Evolutionary conservation across 163 green algal genomes (phyloP).

Genomic region (Chlamydomonas reinhardtii): DNA sequence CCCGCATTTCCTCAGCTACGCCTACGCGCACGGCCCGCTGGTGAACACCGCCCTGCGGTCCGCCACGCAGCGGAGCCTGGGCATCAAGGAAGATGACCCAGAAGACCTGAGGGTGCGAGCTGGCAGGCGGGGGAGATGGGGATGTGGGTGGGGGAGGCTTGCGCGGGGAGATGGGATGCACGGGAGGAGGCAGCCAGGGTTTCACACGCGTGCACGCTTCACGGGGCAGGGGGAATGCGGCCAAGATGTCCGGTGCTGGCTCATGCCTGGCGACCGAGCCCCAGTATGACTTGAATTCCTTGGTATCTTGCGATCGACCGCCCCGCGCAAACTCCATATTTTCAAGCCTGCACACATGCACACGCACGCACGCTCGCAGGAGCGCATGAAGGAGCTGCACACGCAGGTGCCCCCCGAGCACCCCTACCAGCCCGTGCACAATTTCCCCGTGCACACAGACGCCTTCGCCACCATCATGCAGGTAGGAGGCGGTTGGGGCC

Average conservation of each 20-base stretch:
- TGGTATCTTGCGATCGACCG: too few relatives aligned
- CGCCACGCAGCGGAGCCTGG: not conserved
- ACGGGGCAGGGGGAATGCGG: too few relatives aligned
- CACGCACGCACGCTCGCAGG: not conserved
- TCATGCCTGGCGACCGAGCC: too few relatives aligned
- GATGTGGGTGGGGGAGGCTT: not conserved
- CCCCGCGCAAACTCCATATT: too few relatives aligned
- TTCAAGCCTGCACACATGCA: too few relatives aligned
- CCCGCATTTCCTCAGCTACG: slow-evolving; percentile 17
- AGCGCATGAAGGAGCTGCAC: not conserved
- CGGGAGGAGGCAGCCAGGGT: too few relatives aligned
- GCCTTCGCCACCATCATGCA: slow-evolving; percentile 57
- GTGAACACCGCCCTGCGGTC: not conserved
- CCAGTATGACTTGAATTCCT: too few relatives aligned
- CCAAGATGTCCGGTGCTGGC: too few relatives aligned
- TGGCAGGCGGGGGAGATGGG: too few relatives aligned
- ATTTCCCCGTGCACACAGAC: slow-evolving; percentile 38
- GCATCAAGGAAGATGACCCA: not conserved
- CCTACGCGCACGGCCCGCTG: slow-evolving; percentile 30
- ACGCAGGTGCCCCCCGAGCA: not conserved
- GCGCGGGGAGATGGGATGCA: not conserved
- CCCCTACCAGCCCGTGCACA: slow-evolving; percentile 23
- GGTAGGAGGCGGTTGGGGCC: too few relatives aligned
- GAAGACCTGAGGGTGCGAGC: not conserved
- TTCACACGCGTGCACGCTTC: too few relatives aligned